These are phyloP conservation scores for Raffaelea deltoideospora DNA, from an alignment of 2,329 filamentous ascomycete species.

Conservation along the genomic window DNA sequence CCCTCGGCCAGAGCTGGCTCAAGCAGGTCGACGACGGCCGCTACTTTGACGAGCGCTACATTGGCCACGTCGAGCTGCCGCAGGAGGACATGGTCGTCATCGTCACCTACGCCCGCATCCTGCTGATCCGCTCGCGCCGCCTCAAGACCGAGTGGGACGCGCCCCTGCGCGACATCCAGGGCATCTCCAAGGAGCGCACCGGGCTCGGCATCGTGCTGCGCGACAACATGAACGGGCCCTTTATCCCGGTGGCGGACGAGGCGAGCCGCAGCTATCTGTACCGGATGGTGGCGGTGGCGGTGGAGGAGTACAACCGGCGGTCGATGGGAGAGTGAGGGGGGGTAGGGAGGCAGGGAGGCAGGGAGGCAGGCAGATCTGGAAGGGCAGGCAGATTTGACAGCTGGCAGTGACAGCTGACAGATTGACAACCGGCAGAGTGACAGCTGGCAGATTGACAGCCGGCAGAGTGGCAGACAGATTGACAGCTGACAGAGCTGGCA, in stretches of 20 bases:
- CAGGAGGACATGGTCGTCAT: constrained; percentile 80
- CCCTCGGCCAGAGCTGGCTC: constrained; percentile 94
- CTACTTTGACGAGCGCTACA: constrained; percentile 95
- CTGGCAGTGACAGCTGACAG: no score
- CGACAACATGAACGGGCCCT: constrained; percentile 84
- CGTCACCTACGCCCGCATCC: constrained; percentile 74
- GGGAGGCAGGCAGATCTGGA: no score
- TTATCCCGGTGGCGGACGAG: constrained; percentile 87
- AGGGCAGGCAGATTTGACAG: no score
- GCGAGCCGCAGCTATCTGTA: constrained; percentile 50
- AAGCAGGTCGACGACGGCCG: constrained; percentile 96
- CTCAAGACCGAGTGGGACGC: constrained; percentile 92
- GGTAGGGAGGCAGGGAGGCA: no score
- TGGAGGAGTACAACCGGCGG: constrained; percentile 51
- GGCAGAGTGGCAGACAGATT: no score
- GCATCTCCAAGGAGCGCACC: constrained; percentile 90
- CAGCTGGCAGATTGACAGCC: no score
- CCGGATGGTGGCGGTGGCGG: constrained; percentile 48
- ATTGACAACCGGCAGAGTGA: no score
- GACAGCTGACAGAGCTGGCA: no score
- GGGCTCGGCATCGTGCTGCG: constrained; percentile 80
- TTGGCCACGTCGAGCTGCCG: constrained; percentile 86
- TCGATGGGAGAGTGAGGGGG: constrained; percentile 15
- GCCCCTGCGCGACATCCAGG: constrained; percentile 87
- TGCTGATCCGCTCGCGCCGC: constrained; percentile 77